Evolutionary conservation across 2,329 filamentous ascomycete genomes (phyloP).

Genomic region (Fusarium circinatum): DNA sequence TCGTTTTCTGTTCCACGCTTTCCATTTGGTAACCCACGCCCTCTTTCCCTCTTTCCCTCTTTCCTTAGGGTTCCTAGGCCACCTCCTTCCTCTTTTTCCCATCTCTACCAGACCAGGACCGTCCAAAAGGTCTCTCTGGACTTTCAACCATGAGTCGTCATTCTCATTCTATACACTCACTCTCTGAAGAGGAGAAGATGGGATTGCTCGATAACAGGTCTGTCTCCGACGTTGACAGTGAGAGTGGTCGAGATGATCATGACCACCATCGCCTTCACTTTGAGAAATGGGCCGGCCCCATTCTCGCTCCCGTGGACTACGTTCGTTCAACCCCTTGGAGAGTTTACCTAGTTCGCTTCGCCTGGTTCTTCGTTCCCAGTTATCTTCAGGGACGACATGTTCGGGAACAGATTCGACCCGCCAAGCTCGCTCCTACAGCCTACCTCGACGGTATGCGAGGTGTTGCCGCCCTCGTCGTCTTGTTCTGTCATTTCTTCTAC

Average conservation of each 20-base stretch:
- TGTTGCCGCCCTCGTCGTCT: conserved; percentile 65
- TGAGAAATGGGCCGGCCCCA: conserved; percentile 48
- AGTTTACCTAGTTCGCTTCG: conserved; percentile 50
- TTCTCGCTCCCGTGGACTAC: conserved; percentile 45
- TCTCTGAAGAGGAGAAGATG: conserved; percentile 57
- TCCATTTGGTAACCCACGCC: neutral
- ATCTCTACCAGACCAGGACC: neutral
- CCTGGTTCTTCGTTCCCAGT: conserved; percentile 63
- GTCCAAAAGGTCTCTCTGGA: conserved; percentile 3
- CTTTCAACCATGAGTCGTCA: conserved; percentile 52
- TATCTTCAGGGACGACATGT: conserved; percentile 59
- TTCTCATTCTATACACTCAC: conserved; percentile 48
- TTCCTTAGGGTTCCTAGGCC: neutral
- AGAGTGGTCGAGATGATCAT: conserved; percentile 51
- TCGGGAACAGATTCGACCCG: conserved; percentile 53
- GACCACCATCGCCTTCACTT: conserved; percentile 47
- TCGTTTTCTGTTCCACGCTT: conserved; percentile 11
- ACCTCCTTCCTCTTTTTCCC: conserved; percentile 11
- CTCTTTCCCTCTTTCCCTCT: conserved; percentile 13
- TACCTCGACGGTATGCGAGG: conserved; percentile 69
- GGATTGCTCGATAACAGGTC: conserved; percentile 57
- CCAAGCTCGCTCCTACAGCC: conserved; percentile 61
- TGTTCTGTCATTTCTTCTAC: conserved; percentile 67
- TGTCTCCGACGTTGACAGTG: conserved; percentile 56
- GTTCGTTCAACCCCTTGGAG: conserved; percentile 50